Percentiles rank a stretch among this genome's conserved stretches.
Conservation (phyloP, 1,139 yeast genomes). For the Protomyces gravidus region DNA sequence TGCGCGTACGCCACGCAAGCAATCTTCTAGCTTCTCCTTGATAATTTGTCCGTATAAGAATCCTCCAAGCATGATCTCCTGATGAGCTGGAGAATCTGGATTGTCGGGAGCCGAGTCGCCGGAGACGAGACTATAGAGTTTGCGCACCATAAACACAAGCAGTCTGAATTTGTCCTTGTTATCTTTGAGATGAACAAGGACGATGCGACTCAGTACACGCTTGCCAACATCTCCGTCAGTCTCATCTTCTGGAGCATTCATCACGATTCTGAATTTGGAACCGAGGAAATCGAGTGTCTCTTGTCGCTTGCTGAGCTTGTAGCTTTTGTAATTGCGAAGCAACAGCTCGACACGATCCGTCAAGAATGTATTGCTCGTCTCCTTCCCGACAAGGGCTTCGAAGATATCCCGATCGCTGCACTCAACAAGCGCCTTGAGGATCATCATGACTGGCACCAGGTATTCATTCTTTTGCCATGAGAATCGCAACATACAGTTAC, state of each 20-base stretch:
- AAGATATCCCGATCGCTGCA: slow-evolving; percentile 92
- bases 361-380: slow-evolving; percentile 78
- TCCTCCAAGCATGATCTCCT: slow-evolving; percentile 92
- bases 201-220: slow-evolving; percentile 75
- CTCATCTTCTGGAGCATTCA: slow-evolving; percentile 82
- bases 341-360: slow-evolving; percentile 96
- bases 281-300: slow-evolving; percentile 92
- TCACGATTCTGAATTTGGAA: slow-evolving; percentile 89
- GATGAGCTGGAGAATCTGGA: slow-evolving; percentile 99
- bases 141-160: slow-evolving; percentile 90
- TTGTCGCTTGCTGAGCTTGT: slow-evolving; percentile 70
- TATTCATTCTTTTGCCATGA: slow-evolving; percentile 97
- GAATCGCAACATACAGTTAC: slow-evolving; percentile 92
- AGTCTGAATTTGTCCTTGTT: slow-evolving; percentile 76
- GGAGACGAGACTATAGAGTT: slow-evolving; percentile 87
- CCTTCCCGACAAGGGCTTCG: slow-evolving; percentile 92
- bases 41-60: slow-evolving; percentile 94
- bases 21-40: slow-evolving; percentile 94
- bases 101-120: slow-evolving; percentile 97
- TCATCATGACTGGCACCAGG: slow-evolving; percentile 87
- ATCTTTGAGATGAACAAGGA: slow-evolving; percentile 75
- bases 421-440: slow-evolving; percentile 81
- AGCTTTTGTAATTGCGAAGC: slow-evolving; percentile 78
- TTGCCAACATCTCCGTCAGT: slow-evolving; percentile 88
- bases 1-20: slow-evolving; percentile 62